Conservation (phyloP, 1,284 basidiomycete species). For the Cutaneotrichosporon sp. region DNA sequence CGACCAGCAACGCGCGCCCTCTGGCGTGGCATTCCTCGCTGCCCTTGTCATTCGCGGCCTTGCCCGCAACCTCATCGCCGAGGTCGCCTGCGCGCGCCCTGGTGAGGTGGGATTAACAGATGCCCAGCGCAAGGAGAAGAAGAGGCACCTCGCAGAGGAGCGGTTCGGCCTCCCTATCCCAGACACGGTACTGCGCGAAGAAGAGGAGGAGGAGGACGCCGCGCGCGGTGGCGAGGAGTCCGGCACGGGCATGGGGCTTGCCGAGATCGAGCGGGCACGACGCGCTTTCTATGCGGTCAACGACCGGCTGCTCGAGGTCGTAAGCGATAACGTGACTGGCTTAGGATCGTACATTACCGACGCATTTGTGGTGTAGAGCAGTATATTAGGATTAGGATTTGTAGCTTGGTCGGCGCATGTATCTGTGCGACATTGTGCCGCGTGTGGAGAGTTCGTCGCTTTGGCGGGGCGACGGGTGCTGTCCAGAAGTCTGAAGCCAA, state of each 20-base stretch:
- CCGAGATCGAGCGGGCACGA: slow-evolving; percentile 40
- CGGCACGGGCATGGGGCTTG: slow-evolving; percentile 22
- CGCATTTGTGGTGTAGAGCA: slow-evolving; percentile 43
- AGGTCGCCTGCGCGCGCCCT: slow-evolving; percentile 33
- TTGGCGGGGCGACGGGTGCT: too few species aligned
- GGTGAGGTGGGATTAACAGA: slow-evolving; percentile 21
- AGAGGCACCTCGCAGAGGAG: slow-evolving; percentile 43
- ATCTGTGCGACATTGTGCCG: background rate
- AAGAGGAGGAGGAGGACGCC: slow-evolving; percentile 44
- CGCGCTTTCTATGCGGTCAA: slow-evolving; percentile 40
- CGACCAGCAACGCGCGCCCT: slow-evolving; percentile 35
- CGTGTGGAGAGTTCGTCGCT: too few species aligned
- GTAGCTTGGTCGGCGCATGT: background rate
- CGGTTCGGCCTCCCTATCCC: slow-evolving; percentile 52
- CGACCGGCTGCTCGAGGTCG: slow-evolving; percentile 36
- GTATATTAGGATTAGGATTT: slow-evolving; percentile 1
- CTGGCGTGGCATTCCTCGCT: slow-evolving; percentile 44
- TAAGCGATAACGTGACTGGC: slow-evolving; percentile 38
- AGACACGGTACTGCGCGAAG: slow-evolving; percentile 40
- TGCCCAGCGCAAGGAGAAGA: slow-evolving; percentile 34
- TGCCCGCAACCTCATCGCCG: slow-evolving; percentile 38
- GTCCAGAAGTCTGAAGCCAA: too few species aligned
- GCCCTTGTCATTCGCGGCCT: slow-evolving; percentile 49
- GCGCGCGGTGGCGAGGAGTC: slow-evolving; percentile 27
- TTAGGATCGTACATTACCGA: slow-evolving; percentile 44